phyloP scores from a whole-genome alignment of 1,139 yeast genomes.

The Yamadazyma aaseri region DNA sequence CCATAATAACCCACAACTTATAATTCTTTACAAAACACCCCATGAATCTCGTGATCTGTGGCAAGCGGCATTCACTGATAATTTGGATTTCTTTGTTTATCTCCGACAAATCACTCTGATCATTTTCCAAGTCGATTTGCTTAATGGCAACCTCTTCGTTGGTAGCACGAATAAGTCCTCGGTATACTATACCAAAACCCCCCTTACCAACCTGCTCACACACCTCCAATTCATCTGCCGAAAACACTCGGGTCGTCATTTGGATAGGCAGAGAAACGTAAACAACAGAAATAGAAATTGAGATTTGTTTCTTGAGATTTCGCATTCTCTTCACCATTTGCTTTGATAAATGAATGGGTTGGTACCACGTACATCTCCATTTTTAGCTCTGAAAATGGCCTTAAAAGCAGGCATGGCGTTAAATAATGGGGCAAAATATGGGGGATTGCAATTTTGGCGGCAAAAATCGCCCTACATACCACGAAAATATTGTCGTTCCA shows the following conservation, averaged over 20 bases:
- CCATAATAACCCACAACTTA: conserved; percentile 86
- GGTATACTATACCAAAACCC: conserved; percentile 83
- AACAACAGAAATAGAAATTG: too few species aligned
- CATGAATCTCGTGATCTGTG: conserved; percentile 69
- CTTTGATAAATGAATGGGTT: too few species aligned
- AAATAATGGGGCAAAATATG: too few species aligned
- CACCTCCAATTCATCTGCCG: conserved; percentile 49
- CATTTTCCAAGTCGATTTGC: conserved; percentile 76
- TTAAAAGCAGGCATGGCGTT: too few species aligned
- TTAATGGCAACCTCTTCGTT: conserved; percentile 60
- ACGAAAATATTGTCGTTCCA: too few species aligned
- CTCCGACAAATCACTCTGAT: conserved; percentile 73
- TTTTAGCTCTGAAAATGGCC: too few species aligned
- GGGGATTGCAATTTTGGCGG: too few species aligned
- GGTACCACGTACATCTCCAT: too few species aligned
- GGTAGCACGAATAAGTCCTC: conserved; percentile 58
- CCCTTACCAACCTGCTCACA: conserved; percentile 84
- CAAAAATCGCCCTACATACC: too few species aligned
- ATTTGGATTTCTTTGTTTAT: conserved; percentile 79
- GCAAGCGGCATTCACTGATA: conserved; percentile 67
- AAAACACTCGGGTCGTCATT: conserved; percentile 20
- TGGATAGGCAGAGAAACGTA: too few species aligned
- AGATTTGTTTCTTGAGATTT: too few species aligned
- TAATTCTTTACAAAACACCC: conserved; percentile 82
- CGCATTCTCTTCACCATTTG: too few species aligned